Conservation (phyloP, 2,329 filamentous ascomycete species). For the Neurospora sp. region DNA sequence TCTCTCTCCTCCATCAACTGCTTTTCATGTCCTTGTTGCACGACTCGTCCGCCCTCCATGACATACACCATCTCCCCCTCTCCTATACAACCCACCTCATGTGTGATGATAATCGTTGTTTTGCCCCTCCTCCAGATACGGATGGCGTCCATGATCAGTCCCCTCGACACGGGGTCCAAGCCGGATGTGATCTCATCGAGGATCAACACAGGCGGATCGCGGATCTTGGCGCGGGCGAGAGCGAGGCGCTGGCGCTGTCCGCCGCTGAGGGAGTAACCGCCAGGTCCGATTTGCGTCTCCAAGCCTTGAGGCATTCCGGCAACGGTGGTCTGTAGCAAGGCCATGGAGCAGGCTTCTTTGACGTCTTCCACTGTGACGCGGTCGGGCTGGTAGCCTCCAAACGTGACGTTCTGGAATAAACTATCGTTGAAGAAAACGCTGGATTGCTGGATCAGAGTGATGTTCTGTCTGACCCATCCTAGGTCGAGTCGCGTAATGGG, state of each 20-base stretch:
- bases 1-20: slow-evolving; percentile 37
- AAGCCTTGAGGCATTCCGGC: slow-evolving; percentile 57
- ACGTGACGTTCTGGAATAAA: slow-evolving; percentile 65
- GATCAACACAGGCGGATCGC: slow-evolving; percentile 71
- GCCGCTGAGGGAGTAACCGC: slow-evolving; percentile 66
- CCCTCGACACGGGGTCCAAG: slow-evolving; percentile 62
- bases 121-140: slow-evolving; percentile 67
- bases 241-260: slow-evolving; percentile 78
- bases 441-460: slow-evolving; percentile 75
- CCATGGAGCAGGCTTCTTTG: slow-evolving; percentile 51
- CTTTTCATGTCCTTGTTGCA: slow-evolving; percentile 56
- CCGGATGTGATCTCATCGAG: slow-evolving; percentile 85
- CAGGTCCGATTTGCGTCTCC: slow-evolving; percentile 59
- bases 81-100: slow-evolving; percentile 70
- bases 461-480: slow-evolving; percentile 64
- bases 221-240: slow-evolving; percentile 65
- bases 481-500: slow-evolving; percentile 52
- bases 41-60: slow-evolving; percentile 57
- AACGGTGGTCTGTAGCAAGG: slow-evolving; percentile 60
- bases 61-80: slow-evolving; percentile 70
- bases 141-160: slow-evolving; percentile 62
- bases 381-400: slow-evolving; percentile 48
- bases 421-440: slow-evolving; percentile 75
- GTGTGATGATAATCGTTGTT: slow-evolving; percentile 89
- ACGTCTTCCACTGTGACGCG: slow-evolving; percentile 45